A percentile compares a stretch with the other conserved stretches of the same genome.
phyloP scores from a whole-genome alignment of 2,329 filamentous ascomycete genomes.

The Epichloe amarillans region DNA sequence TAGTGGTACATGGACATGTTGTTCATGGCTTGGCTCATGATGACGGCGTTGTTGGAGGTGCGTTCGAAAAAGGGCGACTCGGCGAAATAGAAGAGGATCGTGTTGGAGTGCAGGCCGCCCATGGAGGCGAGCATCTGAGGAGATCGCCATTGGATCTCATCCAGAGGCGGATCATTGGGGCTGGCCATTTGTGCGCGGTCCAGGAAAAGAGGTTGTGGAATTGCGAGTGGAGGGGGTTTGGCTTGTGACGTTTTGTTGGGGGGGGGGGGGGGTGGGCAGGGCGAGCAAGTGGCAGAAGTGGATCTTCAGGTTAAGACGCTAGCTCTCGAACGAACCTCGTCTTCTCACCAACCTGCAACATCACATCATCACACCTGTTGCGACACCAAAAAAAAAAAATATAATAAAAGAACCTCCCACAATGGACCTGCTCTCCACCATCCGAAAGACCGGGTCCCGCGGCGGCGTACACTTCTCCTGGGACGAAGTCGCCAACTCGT shows the following conservation, averaged over 20 bases:
- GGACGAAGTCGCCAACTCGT: constrained; percentile 80
- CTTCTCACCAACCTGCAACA: background rate
- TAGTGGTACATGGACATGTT: constrained; percentile 44
- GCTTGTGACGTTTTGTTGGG: background rate
- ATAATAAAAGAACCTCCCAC: background rate
- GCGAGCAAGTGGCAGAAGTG: no score
- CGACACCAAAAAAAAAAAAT: no score
- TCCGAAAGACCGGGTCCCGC: constrained; percentile 81
- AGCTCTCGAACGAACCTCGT: background rate
- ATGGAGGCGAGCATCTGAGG: constrained; percentile 35
- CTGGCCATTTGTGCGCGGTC: constrained; percentile 24
- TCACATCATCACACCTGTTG: no score
- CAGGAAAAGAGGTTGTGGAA: background rate
- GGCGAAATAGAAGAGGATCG: constrained; percentile 54
- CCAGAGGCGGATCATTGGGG: constrained; percentile 39
- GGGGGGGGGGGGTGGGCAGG: background rate
- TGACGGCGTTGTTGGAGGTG: constrained; percentile 53
- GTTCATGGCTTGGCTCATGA: constrained; percentile 48
- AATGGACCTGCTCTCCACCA: constrained; percentile 89
- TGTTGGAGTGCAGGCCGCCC: constrained; percentile 50
- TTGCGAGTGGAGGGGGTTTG: background rate
- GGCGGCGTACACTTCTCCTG: constrained; percentile 94
- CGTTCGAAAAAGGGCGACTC: constrained; percentile 54
- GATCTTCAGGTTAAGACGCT: no score
- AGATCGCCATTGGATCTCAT: constrained; percentile 55